These are phyloP conservation scores for Kurtzmaniella quercitrusa DNA, from an alignment of 1,139 yeast species.

Conservation along the genomic window DNA sequence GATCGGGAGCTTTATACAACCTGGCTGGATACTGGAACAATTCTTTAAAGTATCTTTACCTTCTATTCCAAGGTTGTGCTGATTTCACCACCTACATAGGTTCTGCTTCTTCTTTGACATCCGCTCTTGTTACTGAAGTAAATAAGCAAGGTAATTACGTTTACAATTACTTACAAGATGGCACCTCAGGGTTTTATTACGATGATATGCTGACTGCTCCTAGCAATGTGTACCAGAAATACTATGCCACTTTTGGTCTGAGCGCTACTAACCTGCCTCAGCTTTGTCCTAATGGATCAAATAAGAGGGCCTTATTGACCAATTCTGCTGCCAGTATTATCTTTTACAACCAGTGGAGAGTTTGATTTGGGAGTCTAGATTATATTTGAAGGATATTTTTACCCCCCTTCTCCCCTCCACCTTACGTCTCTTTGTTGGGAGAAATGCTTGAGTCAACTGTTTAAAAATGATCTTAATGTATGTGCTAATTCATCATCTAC, in stretches of 20 bases:
- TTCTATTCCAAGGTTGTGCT: constrained; percentile 21
- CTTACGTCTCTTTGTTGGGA: too few species aligned
- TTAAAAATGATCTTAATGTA: not conserved
- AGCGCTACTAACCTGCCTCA: constrained; percentile 7
- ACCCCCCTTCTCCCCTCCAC: too few species aligned
- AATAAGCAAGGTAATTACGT: constrained; percentile 20
- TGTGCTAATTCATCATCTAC: not conserved
- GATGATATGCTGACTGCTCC: constrained; percentile 8
- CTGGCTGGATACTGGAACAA: constrained; percentile 22
- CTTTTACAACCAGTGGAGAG: constrained; percentile 10
- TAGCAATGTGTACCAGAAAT: constrained; percentile 9
- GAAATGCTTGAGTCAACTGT: not conserved
- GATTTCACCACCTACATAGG: constrained; percentile 15
- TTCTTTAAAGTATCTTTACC: constrained; percentile 19
- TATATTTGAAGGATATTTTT: not conserved
- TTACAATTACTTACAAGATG: constrained; percentile 20
- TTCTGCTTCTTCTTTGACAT: constrained; percentile 8
- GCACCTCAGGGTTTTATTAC: constrained; percentile 7
- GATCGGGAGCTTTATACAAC: constrained; percentile 20
- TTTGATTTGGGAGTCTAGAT: not conserved
- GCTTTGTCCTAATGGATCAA: constrained; percentile 8
- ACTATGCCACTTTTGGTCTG: constrained; percentile 2
- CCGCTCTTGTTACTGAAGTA: constrained; percentile 14
- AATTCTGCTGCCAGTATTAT: constrained; percentile 14
- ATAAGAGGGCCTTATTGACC: constrained; percentile 12